phyloP scores from a whole-genome alignment of 2,329 filamentous ascomycete genomes.

The Botrytis cinerea region DNA sequence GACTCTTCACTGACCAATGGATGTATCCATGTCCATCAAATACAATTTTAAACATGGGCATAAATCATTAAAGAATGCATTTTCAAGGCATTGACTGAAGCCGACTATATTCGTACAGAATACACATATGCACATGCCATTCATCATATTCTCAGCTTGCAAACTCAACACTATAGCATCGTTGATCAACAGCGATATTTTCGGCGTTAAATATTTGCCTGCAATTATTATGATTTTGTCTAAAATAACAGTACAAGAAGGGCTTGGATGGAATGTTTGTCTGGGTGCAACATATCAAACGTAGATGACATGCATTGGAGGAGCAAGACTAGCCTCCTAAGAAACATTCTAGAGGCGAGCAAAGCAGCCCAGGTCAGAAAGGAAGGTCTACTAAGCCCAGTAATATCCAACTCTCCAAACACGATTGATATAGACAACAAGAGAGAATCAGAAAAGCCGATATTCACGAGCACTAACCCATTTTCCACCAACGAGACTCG shows the following conservation, averaged over 20 bases:
- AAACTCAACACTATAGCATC: background rate
- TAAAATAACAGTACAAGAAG: background rate
- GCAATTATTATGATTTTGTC: background rate
- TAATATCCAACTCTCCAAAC: too few relatives aligned
- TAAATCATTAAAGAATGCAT: accelerated
- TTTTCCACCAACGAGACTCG: background rate
- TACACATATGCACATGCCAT: background rate
- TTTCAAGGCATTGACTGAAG: background rate
- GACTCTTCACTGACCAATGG: background rate
- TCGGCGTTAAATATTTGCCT: accelerated
- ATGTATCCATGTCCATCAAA: background rate
- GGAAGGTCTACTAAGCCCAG: background rate
- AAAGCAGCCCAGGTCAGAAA: too few relatives aligned
- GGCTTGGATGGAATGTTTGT: background rate
- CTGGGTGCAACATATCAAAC: too few relatives aligned
- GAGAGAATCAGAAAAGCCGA: background rate
- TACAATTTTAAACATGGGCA: too few relatives aligned
- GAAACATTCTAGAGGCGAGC: background rate
- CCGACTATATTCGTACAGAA: background rate
- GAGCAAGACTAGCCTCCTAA: background rate
- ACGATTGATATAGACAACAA: background rate
- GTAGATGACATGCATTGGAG: background rate
- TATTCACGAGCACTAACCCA: background rate
- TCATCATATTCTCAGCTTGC: background rate
- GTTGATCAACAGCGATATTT: too few relatives aligned